Evolutionary conservation across 495 filamentous ascomycete species (phyloP), one percentile per base, ranked within the genome.

Genomic region (Penicillium herquei): DNA sequence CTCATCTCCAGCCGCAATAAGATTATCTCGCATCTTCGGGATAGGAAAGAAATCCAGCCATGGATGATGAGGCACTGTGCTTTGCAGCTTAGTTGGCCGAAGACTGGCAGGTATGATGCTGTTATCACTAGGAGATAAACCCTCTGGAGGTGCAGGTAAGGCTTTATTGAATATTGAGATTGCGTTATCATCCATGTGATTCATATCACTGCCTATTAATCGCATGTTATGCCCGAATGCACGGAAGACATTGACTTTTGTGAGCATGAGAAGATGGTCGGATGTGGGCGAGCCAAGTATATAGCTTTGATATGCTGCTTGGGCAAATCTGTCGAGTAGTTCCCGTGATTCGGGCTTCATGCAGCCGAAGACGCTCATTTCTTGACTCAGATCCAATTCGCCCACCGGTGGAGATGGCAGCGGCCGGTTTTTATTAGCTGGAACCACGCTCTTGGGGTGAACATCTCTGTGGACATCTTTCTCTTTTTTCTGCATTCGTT

Each of bases 41-140:
- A 74, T 67, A 3, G 81, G 82, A 46, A 83, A 77, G 44, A 83
- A 71, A 53, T 84, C 80, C 14, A 85, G 59, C 74, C 80, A 85
- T 0, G 77, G 74, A 45, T 79, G 76, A 48, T 85, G 81, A 1
- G 66, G 61, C 6, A 68, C 61, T 0, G 56, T 52, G 10, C 48
- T 54, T 55, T 84, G 82, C 0, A 82, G 30, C 17, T 44, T 54
- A 2, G 82, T 84, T 1, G 79, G 79, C 2, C 71, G 70, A 2
- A 85, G 70, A 49, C 65, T 70, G 0, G 62, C 59, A 0, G 81
- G 79, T 9, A 71, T 49, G 9, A 56, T 46, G 53, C 46, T 7
- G 63, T 43, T 39, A 17, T 34, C 2, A 26, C 0, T 10, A 7
- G 13, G 16, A 13, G 54, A 17, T 0, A 47, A 51, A 34, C 45